Conservation (phyloP, 768 basidiomycete genomes). For the Multifurca ochricompacta region DNA sequence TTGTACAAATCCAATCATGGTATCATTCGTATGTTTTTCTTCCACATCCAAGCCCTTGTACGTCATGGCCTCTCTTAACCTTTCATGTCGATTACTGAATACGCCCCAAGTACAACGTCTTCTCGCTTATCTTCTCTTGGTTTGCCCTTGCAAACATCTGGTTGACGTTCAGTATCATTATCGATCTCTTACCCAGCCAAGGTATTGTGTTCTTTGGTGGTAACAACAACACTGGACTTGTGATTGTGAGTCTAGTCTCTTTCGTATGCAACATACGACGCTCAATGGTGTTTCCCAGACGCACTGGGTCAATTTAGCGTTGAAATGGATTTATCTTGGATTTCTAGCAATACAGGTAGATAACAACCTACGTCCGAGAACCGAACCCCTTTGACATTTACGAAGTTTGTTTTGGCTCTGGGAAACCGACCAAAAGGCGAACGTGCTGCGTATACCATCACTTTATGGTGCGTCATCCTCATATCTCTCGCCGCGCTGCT, state of each 20-base stretch:
- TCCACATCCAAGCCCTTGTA: slow-evolving; percentile 88
- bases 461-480: slow-evolving; percentile 49
- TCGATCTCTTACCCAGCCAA: slow-evolving; percentile 65
- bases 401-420: slow-evolving; percentile 59
- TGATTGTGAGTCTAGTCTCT: slow-evolving; percentile 46
- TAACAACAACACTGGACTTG: slow-evolving; percentile 23
- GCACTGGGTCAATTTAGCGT: slow-evolving; percentile 74
- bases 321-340: slow-evolving; percentile 83
- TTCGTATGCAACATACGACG: neutral
- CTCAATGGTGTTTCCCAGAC: slow-evolving; percentile 41
- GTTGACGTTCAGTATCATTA: slow-evolving; percentile 94
- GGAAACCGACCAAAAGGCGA: slow-evolving; percentile 89
- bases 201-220: slow-evolving; percentile 65
- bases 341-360: slow-evolving; percentile 72
- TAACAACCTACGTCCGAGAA: neutral
- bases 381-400: neutral
- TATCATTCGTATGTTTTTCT: slow-evolving; percentile 90
- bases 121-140: slow-evolving; percentile 85
- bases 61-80: slow-evolving; percentile 25
- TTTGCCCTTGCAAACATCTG: slow-evolving; percentile 89
- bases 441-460: slow-evolving; percentile 57
- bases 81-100: neutral
- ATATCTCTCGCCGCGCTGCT: neutral
- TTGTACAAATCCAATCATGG: slow-evolving; percentile 85
- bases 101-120: slow-evolving; percentile 63